Evolutionary conservation across 768 basidiomycete species (phyloP).

Genomic region (Pleurotus tuber-regium): DNA sequence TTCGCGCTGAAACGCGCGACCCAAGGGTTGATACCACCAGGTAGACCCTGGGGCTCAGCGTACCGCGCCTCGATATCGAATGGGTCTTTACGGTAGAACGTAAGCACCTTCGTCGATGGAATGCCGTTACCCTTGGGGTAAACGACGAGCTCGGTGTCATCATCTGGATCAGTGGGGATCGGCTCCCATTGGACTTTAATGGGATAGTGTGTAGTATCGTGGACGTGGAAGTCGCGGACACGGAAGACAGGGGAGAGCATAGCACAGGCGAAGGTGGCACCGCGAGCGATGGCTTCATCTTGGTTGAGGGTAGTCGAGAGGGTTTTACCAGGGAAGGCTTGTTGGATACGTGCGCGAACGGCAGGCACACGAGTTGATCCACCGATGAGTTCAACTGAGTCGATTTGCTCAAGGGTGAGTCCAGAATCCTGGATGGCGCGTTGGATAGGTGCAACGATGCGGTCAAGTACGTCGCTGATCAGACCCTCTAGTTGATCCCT

Average conservation of each 20-base stretch:
- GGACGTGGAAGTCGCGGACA: conserved; percentile 89
- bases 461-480: conserved; percentile 70
- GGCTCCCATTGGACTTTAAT: conserved; percentile 90
- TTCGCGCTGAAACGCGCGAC: conserved; percentile 81
- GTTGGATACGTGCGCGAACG: conserved; percentile 83
- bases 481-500: conserved; percentile 84
- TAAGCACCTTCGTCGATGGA: conserved; percentile 94
- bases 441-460: conserved; percentile 73
- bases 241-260: conserved; percentile 98
- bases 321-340: conserved; percentile 77
- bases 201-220: conserved; percentile 84
- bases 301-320: conserved; percentile 94
- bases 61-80: conserved; percentile 91
- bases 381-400: conserved; percentile 90
- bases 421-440: conserved; percentile 80
- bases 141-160: conserved; percentile 89
- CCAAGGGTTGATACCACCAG: conserved; percentile 83
- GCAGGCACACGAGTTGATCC: conserved; percentile 92
- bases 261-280: conserved; percentile 95
- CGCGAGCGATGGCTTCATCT: conserved; percentile 95
- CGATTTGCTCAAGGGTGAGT: conserved; percentile 79
- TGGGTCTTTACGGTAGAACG: conserved; percentile 85
- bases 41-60: conserved; percentile 67
- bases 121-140: conserved; percentile 84
- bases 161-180: conserved; percentile 71